phyloP scores from a whole-genome alignment of 225 moss, liverwort and hornwort species.

The Straminergon stramineum region DNA sequence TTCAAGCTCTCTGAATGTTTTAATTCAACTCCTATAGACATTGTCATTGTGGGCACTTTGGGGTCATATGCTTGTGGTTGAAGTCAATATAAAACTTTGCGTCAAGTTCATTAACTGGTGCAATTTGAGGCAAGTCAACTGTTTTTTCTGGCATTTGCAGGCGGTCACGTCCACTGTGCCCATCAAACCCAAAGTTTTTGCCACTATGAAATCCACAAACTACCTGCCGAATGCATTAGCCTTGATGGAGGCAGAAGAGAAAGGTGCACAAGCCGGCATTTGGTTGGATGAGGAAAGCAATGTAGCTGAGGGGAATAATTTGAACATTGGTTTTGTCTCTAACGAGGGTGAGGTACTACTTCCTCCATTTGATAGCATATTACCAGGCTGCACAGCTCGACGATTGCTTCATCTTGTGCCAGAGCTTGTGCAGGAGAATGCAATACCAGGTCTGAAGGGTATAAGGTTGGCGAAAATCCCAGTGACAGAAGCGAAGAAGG shows the following conservation, averaged over 20 bases:
- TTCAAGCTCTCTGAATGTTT: not conserved
- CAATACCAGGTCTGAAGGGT: constrained; percentile 25
- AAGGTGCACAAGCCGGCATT: constrained; percentile 56
- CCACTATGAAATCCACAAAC: constrained; percentile 82
- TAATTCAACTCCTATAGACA: not conserved
- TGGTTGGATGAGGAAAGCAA: constrained; percentile 77
- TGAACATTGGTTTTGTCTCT: constrained; percentile 60
- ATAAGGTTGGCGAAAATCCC: constrained; percentile 40
- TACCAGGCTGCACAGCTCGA: constrained; percentile 74
- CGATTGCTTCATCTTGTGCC: constrained; percentile 53
- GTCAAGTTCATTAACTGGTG: not conserved
- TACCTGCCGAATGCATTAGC: constrained; percentile 81
- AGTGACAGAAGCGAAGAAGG: constrained; percentile 53
- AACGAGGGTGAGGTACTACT: constrained; percentile 38
- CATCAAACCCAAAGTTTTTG: constrained; percentile 58
- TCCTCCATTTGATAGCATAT: constrained; percentile 63
- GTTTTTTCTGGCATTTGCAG: not conserved
- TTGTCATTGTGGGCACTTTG: not conserved
- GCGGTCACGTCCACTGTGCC: constrained; percentile 73
- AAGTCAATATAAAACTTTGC: not conserved
- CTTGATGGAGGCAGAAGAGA: constrained; percentile 63
- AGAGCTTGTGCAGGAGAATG: constrained; percentile 23
- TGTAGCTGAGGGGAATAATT: constrained; percentile 64
- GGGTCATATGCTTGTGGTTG: not conserved
- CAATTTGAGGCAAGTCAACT: not conserved